A percentile compares a stretch with the other conserved stretches of the same genome.
Conservation (phyloP, 2,329 filamentous ascomycete genomes). For the Aspergillus ustus region DNA sequence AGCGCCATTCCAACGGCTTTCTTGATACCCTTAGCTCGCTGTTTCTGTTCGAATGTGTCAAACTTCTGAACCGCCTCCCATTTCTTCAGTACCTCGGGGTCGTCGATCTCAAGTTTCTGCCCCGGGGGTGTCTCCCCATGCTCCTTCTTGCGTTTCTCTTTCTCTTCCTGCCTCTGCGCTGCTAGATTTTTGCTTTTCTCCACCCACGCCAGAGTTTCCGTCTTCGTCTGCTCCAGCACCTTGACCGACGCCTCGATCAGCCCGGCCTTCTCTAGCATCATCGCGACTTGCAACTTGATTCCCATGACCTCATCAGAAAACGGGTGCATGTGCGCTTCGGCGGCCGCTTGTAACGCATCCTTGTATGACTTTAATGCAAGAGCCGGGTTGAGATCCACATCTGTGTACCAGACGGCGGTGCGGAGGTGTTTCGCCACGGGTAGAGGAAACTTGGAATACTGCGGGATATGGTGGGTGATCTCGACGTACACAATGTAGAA, state of each 20-base stretch:
- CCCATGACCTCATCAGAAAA: conserved; percentile 91
- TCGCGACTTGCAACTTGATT: conserved; percentile 79
- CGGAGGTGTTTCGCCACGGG: conserved; percentile 67
- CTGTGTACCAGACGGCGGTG: conserved; percentile 83
- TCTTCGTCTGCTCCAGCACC: conserved; percentile 75
- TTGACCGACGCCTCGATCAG: conserved; percentile 72
- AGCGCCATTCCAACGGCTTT: conserved; percentile 77
- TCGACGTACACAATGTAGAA: conserved; percentile 50
- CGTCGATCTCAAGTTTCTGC: conserved; percentile 25
- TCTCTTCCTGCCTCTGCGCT: conserved; percentile 18
- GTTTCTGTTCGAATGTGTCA: conserved; percentile 40
- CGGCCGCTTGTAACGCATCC: conserved; percentile 74
- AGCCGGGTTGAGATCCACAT: conserved; percentile 73
- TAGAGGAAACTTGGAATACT: conserved; percentile 50
- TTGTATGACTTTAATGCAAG: conserved; percentile 83
- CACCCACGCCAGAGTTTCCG: conserved; percentile 63
- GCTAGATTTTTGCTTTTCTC: conserved; percentile 28
- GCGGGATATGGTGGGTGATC: conserved; percentile 45
- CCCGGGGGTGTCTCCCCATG: conserved; percentile 21
- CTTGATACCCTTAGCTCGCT: conserved; percentile 69
- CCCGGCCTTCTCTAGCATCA: conserved; percentile 77
- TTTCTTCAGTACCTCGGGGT: conserved; percentile 27
- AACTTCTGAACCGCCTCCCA: conserved; percentile 29
- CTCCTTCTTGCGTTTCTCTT: conserved; percentile 14
- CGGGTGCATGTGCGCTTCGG: conserved; percentile 77